Base-by-base conservation (phyloP, 2,329 filamentous ascomycete species). In the Nemania sp. region DNA sequence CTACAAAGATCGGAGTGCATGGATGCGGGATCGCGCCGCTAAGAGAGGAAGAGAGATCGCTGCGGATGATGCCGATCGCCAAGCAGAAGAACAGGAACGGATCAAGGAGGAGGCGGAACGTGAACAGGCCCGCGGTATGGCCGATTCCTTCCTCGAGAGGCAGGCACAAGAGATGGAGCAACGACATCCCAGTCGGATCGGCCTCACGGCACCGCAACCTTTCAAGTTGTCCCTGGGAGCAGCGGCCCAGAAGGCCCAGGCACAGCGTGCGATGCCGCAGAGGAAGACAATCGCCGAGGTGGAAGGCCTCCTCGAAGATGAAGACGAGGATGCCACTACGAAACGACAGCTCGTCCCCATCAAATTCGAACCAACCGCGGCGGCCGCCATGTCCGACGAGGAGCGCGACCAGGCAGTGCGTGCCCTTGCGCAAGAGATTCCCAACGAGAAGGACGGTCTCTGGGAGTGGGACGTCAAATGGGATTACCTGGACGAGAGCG, bases 401-500 rank as follows among this genome's bases (percentile, higher is more conserved):
- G 94, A 99, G 74, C 85, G 94, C 39, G 87, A 89, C 47, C 88
- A 92, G 71, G 91, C 92, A 0, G 89, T 92, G 18, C 84, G 89
- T 65, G 87, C 92, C 54, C 82, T 99, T 55, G 95, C 94, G 0
- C 86, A 89, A 57, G 92, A 97, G 74, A 98, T 99, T 65, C 95
- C 95, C 0, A 89, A 87, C 13, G 90, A 95, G 72, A 91, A 90
- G 74, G 87, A 90, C 2, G 92, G 91, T 0, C 81, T 99, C 3
- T 99, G 94, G 91, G 85, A 83, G n/a, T 98, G 92, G 91, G 80
- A 89, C 17, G 87, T 99, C 74, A 90, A 93, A 69, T 99, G 95
- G 95, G 90, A 96, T 53, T 91, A 88, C 76, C 83, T 99, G 73
- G 91, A 96, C 72, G 89, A 95, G 63, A 81, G 83, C 15, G 84